Percentiles rank a stretch among this genome's conserved stretches.
Conservation (phyloP, 2,329 filamentous ascomycete genomes). For the Fonsecaea nubica region DNA sequence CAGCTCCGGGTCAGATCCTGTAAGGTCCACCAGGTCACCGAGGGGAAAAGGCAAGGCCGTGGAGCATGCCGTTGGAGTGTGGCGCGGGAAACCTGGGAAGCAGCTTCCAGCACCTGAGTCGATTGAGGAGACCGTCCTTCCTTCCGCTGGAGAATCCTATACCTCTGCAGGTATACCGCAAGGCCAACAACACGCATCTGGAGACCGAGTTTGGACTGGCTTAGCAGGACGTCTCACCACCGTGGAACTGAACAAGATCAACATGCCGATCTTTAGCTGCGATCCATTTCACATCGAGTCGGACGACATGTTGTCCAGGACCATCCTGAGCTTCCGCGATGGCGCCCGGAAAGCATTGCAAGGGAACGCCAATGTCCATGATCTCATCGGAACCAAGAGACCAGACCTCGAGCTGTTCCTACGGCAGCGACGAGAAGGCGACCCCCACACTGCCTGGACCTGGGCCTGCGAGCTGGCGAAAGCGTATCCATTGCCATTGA, state of each 20-base stretch:
- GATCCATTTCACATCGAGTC: neutral
- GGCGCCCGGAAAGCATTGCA: slow-evolving; percentile 7
- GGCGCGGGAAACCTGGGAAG: neutral
- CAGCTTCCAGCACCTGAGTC: neutral
- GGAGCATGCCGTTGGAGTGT: neutral
- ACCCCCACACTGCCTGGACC: slow-evolving; percentile 2
- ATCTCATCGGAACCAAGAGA: neutral
- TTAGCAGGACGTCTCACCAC: neutral
- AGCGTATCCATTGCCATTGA: slow-evolving; percentile 3
- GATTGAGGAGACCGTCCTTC: neutral
- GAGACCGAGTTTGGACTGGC: neutral
- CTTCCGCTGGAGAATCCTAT: neutral
- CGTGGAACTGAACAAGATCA: neutral
- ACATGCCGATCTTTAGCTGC: slow-evolving; percentile 1
- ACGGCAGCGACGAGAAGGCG: neutral
- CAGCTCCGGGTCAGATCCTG: neutral
- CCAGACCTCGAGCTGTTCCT: neutral
- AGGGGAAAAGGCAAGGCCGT: neutral
- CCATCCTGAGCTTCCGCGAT: neutral
- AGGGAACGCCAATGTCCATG: neutral
- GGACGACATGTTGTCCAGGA: slow-evolving; percentile 3
- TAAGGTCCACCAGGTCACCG: neutral
- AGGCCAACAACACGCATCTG: neutral
- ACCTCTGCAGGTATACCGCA: neutral
- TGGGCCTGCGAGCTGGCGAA: slow-evolving; percentile 5